Evolutionary conservation across 2,329 filamentous ascomycete genomes (phyloP).

Genomic region (Didymella pinodella): DNA sequence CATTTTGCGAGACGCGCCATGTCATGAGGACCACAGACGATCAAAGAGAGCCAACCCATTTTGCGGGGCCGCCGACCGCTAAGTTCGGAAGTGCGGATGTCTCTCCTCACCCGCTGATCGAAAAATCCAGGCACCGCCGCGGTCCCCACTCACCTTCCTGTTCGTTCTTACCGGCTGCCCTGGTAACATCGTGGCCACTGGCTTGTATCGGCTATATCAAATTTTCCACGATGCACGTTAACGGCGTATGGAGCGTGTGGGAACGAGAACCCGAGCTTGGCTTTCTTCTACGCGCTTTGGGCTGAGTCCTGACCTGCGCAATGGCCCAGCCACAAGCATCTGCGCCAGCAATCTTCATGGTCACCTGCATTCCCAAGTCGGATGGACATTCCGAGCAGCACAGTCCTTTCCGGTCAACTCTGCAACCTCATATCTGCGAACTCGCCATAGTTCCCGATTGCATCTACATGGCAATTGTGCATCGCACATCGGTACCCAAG

Average conservation of each 20-base stretch:
- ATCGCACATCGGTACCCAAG: not conserved
- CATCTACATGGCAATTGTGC: not conserved
- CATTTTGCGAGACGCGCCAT: slow-evolving; percentile 29
- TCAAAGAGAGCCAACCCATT: slow-evolving; percentile 28
- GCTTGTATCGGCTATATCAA: slow-evolving; percentile 16
- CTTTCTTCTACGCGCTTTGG: slow-evolving; percentile 2
- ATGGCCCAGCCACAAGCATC: slow-evolving; percentile 5
- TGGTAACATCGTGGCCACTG: slow-evolving; percentile 12
- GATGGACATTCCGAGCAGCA: slow-evolving; percentile 7
- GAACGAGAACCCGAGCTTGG: not conserved
- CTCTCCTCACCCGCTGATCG: slow-evolving; percentile 12
- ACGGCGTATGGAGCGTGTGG: slow-evolving; percentile 19
- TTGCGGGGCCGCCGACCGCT: slow-evolving; percentile 30
- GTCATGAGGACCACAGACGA: slow-evolving; percentile 40
- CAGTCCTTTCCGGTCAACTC: slow-evolving; percentile 6
- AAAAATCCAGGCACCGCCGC: slow-evolving; percentile 24
- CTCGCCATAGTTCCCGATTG: slow-evolving; percentile 3
- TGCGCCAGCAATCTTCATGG: not conserved
- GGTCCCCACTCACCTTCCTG: slow-evolving; percentile 29
- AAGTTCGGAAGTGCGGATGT: slow-evolving; percentile 25
- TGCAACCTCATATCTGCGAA: not conserved
- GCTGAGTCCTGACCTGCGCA: slow-evolving; percentile 4
- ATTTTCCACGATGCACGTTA: slow-evolving; percentile 12
- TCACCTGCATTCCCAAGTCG: slow-evolving; percentile 2
- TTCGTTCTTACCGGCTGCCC: slow-evolving; percentile 27